Percentiles rank a stretch among this genome's conserved stretches.
These are phyloP conservation scores for Tetradesmus lagerheimii DNA, from an alignment of 139 green algal genomes.

Conservation along the genomic window DNA sequence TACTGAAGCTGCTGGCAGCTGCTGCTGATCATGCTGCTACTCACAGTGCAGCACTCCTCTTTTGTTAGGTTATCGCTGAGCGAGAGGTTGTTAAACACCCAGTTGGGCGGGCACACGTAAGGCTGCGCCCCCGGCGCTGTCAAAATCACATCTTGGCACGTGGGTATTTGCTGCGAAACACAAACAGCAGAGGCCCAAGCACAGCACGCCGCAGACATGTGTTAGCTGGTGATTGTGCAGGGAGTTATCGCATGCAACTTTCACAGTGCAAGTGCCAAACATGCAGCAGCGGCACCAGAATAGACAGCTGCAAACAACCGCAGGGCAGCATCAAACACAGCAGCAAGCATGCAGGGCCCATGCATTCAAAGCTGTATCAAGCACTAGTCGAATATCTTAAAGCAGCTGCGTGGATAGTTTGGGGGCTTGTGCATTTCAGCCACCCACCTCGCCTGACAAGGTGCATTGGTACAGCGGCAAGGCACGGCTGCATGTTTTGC, in stretches of 20 bases:
- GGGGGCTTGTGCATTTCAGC: too few relatives aligned
- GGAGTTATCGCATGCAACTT: too few relatives aligned
- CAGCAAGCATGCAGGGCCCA: neutral
- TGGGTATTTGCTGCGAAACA: neutral
- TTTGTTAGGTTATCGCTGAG: neutral
- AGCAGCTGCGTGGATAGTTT: too few relatives aligned
- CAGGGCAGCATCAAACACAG: too few relatives aligned
- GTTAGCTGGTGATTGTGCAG: too few relatives aligned
- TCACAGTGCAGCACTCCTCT: neutral
- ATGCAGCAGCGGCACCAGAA: neutral
- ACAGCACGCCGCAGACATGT: too few relatives aligned
- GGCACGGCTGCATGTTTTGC: neutral
- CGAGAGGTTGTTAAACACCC: neutral
- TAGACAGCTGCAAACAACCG: neutral
- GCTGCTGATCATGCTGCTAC: neutral
- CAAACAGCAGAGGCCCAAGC: neutral
- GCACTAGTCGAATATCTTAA: too few relatives aligned
- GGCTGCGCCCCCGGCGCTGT: neutral
- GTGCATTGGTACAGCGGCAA: neutral
- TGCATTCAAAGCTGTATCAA: too few relatives aligned
- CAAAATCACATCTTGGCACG: neutral
- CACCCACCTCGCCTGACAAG: neutral
- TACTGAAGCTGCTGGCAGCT: too few relatives aligned
- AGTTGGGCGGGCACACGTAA: neutral
- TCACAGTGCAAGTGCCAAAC: neutral